Evolutionary conservation across 2,329 filamentous ascomycete genomes (phyloP).

Genomic region (Diplodia seriata): DNA sequence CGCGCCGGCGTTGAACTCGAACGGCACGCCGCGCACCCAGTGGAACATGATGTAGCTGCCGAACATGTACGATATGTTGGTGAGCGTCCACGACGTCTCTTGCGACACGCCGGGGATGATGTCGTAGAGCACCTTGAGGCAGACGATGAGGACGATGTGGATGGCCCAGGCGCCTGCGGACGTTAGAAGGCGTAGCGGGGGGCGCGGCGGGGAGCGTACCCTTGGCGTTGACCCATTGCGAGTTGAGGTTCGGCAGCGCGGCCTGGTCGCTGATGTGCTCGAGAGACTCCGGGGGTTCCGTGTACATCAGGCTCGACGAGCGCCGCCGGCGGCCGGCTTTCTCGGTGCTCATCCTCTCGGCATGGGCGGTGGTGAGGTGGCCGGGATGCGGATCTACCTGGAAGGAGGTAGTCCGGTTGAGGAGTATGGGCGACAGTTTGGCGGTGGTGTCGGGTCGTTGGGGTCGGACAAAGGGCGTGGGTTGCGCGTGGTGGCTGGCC

Average conservation of each 20-base stretch:
- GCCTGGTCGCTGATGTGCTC: conserved; percentile 98
- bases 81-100: conserved; percentile 97
- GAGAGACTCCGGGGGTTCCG: conserved; percentile 93
- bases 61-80: conserved; percentile 99
- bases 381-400: conserved; percentile 73
- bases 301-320: conserved; percentile 98
- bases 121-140: conserved; percentile 95
- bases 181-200: conserved; percentile 8
- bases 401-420: conserved; percentile 80
- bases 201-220: conserved; percentile 59
- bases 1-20: conserved; percentile 97
- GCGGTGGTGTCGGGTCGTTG: conserved; percentile 68
- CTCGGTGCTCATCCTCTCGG: conserved; percentile 50
- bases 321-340: conserved; percentile 79
- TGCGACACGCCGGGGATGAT: conserved; percentile 95
- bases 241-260: conserved; percentile 91
- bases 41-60: conserved; percentile 99
- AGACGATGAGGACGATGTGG: conserved; percentile 89
- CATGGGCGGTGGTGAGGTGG: conserved; percentile 41
- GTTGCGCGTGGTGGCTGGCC: conserved; percentile 24
- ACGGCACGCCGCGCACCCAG: conserved; percentile 95
- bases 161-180: conserved; percentile 91
- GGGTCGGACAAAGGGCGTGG: conserved; percentile 30
- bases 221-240: conserved; percentile 99
- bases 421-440: conserved; percentile 94